Percentiles rank a stretch among this genome's conserved stretches.
Evolutionary conservation across 73 alveolate genomes (phyloP).

Genomic region (Tetrahymena malaccensis): DNA sequence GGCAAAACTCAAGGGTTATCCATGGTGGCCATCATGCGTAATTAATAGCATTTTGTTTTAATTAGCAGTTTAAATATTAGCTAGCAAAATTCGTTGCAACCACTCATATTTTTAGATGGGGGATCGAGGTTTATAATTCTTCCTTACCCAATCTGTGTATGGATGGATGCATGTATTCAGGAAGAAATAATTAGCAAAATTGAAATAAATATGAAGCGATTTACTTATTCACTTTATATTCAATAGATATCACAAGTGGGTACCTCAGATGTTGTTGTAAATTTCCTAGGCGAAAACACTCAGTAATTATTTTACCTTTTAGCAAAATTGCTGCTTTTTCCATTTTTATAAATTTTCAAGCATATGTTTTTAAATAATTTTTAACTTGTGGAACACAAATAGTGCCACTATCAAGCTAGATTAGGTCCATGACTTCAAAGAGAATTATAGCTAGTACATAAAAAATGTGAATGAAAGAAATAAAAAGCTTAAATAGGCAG

Average conservation of each 20-base stretch:
- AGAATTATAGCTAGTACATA: not conserved
- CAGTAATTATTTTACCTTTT: not conserved
- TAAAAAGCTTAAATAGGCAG: not conserved
- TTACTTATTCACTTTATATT: not conserved
- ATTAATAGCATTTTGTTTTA: not conserved
- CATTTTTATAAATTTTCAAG: not conserved
- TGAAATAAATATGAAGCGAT: not conserved
- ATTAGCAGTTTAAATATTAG: not conserved
- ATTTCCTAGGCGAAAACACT: not conserved
- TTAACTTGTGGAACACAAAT: not conserved
- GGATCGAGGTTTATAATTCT: not conserved
- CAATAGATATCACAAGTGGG: not conserved
- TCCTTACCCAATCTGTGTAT: not conserved
- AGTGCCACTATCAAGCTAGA: not conserved
- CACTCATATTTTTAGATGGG: not conserved
- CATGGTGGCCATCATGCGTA: not conserved
- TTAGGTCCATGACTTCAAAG: not conserved
- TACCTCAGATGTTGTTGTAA: not conserved
- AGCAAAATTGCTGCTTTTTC: not conserved
- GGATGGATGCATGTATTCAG: not conserved
- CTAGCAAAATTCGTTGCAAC: not conserved
- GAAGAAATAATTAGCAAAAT: not conserved
- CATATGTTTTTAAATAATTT: not conserved
- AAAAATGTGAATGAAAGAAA: not conserved
- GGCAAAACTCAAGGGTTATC: not conserved